These are phyloP conservation scores for Nemania bipapillata DNA, from an alignment of 2,329 filamentous ascomycete species.

Conservation along the genomic window DNA sequence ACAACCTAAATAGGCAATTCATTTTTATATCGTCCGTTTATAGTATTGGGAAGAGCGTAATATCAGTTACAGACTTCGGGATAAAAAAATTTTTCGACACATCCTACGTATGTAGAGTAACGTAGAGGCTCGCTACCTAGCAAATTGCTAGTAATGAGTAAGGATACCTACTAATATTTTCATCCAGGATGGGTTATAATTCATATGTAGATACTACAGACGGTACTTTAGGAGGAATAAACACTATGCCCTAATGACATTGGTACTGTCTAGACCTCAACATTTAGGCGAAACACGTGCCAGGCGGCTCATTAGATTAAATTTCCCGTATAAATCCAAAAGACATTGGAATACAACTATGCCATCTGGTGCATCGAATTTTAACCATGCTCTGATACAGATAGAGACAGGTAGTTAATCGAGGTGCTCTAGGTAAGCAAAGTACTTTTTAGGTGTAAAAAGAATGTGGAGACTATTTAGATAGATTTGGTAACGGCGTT, in stretches of 20 bases:
- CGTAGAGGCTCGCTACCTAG: background rate
- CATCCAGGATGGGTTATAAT: background rate
- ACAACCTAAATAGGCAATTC: conserved; percentile 19
- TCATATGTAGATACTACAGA: background rate
- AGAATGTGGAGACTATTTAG: conserved; percentile 4
- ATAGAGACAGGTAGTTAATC: background rate
- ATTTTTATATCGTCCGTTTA: background rate
- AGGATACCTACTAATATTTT: background rate
- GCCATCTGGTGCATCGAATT: background rate
- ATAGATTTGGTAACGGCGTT: conserved; percentile 13
- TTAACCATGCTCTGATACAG: background rate
- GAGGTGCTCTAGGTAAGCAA: conserved; percentile 2
- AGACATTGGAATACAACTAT: background rate
- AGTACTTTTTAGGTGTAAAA: background rate
- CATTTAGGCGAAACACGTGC: background rate
- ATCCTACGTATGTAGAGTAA: no score
- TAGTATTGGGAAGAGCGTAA: background rate
- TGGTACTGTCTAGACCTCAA: background rate
- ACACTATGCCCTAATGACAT: no score
- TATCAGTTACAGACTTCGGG: background rate
- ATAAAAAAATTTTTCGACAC: conserved; percentile 8
- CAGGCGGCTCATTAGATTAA: conserved; percentile 11
- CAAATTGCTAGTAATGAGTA: background rate
- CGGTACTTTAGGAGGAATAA: background rate
- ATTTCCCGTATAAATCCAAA: background rate